Evolutionary conservation across 495 filamentous ascomycete species (phyloP).

Genomic region (Talaromyces trachyspermus): DNA sequence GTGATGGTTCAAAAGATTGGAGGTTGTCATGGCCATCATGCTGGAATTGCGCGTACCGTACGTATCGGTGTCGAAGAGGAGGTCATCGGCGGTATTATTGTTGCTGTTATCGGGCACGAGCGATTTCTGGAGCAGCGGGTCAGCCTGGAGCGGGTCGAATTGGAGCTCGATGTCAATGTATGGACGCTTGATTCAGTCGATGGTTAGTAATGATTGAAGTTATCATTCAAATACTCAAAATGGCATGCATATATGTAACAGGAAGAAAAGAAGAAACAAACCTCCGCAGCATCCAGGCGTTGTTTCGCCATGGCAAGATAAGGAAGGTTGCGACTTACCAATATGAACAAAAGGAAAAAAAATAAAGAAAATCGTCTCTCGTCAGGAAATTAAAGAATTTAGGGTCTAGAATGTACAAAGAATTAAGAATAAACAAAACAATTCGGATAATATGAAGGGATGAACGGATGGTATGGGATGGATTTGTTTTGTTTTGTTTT

Average conservation of each 20-base stretch:
- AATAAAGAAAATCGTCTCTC: no score
- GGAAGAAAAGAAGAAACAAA: slow-evolving; percentile 1
- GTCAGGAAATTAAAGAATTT: no score
- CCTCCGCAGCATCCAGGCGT: slow-evolving; percentile 5
- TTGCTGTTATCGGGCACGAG: slow-evolving; percentile 15
- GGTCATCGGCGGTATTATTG: slow-evolving; percentile 2
- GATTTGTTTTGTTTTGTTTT: no score
- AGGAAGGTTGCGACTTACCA: no score
- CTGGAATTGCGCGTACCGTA: neutral
- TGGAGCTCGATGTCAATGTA: slow-evolving; percentile 9
- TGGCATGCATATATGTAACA: no score
- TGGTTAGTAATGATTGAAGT: no score
- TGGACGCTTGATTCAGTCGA: no score
- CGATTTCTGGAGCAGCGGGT: slow-evolving; percentile 17
- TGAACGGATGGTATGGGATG: no score
- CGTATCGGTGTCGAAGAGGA: neutral
- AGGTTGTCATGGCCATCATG: neutral
- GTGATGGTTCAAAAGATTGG: neutral
- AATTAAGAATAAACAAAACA: no score
- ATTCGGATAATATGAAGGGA: no score
- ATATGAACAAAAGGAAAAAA: no score
- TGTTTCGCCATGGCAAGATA: neutral
- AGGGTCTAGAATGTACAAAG: no score
- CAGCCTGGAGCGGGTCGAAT: slow-evolving; percentile 12
- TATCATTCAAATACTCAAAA: neutral